phyloP scores from a whole-genome alignment of 495 filamentous ascomycete genomes.

The Xylaria nigripes region DNA sequence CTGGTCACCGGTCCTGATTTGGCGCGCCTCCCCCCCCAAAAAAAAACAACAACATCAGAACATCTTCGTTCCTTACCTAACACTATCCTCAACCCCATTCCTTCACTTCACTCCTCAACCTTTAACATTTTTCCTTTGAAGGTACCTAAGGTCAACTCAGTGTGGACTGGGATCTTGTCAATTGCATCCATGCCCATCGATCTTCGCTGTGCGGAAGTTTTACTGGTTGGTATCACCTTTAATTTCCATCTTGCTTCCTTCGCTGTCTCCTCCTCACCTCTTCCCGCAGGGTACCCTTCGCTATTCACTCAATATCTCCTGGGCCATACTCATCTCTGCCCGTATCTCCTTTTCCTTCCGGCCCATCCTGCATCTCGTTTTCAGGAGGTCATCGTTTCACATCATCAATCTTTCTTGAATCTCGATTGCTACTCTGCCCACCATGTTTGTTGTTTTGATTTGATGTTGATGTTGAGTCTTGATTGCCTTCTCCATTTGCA shows the following conservation, averaged over 20 bases:
- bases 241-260: neutral
- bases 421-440: neutral
- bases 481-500: neutral
- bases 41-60: too few species aligned
- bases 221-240: conserved; percentile 1
- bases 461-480: neutral
- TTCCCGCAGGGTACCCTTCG: neutral
- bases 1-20: too few species aligned
- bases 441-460: neutral
- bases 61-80: too few species aligned
- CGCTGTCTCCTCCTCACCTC: neutral
- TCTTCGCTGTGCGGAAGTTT: neutral
- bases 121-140: neutral
- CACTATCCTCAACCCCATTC: neutral
- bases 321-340: neutral
- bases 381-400: neutral
- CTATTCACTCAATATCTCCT: neutral
- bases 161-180: neutral
- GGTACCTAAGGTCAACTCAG: neutral
- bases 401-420: neutral
- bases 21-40: too few species aligned
- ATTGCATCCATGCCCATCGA: neutral
- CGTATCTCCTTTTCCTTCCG: neutral
- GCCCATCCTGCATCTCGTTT: neutral
- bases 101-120: neutral